Base-by-base conservation (phyloP, 768 basidiomycete genomes). In the Boletus sensibilis region DNA sequence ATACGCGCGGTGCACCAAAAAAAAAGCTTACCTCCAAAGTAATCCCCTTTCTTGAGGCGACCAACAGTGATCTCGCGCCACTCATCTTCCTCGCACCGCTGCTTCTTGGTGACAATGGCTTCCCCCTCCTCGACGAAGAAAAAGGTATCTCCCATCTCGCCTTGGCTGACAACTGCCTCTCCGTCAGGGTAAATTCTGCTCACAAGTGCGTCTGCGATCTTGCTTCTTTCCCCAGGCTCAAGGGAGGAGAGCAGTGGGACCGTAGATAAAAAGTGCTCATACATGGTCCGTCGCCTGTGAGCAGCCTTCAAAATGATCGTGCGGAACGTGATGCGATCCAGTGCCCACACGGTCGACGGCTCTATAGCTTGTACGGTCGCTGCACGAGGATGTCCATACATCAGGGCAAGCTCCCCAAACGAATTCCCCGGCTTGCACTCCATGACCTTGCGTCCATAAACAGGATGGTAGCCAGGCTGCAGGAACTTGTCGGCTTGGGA, bases 271-370 rank as follows among this genome's bases (percentile, higher is more conserved):
- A 99, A 99, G 35, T 87, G 83, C 71, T 99, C 97, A 71, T 98
- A 98, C 89, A 97, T 95, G 64, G 90, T 91, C 50, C 96, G 80
- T 63, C 94, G 86, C 55, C 90, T 81, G 64, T 94, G 89, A 34
- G 94, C 93, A 50, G 92, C 87, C 72, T 94, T 94, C 58, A 98
- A 81, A 51, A 99, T 90, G 74, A 99, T 98, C 7, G 94, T 97
- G 44, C 97, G 86, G 87, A 98, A 99, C 4, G 95, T 98, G 64
- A 95, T 94, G 54, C 97, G 89, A 76, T 99, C 97, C 62, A 99
- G 80, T 11, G 90, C 88, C 97, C 97, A 99, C 27, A 98, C 79
- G 10, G 88, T 93, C 25, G 86, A 91, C 1, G 83, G 76, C 54
- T 91, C 86, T 43, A 89, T 83, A 11, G 96, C 86, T 37, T 97